Evolutionary conservation across 306 rosid species (phyloP).

Genomic region (Malus fusca): DNA sequence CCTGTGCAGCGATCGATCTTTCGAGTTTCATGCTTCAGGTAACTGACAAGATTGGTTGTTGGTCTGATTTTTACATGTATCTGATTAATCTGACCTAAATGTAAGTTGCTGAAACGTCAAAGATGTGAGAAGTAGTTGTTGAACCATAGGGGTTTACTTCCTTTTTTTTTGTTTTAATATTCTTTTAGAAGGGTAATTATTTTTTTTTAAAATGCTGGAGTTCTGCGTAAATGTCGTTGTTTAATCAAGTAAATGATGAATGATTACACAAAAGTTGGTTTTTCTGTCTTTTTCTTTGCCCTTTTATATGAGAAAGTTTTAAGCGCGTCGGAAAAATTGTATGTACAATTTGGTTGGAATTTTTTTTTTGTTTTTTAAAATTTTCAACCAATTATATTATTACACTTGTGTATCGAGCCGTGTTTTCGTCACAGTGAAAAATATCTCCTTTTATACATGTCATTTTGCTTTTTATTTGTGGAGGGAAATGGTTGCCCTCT

Average conservation of each 20-base stretch:
- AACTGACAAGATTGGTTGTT: slow-evolving; percentile 5
- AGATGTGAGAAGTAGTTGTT: slow-evolving; percentile 7
- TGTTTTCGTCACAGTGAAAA: too few relatives aligned
- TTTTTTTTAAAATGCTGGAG: background rate
- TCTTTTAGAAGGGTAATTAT: background rate
- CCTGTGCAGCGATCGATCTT: background rate
- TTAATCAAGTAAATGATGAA: background rate
- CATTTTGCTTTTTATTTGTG: background rate
- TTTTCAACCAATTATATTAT: too few relatives aligned
- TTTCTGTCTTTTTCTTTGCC: background rate
- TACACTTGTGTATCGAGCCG: too few relatives aligned
- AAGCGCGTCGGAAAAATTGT: too few relatives aligned
- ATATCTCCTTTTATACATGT: background rate
- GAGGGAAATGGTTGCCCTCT: background rate
- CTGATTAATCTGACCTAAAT: background rate
- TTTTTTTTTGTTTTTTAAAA: too few relatives aligned
- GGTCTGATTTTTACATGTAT: background rate
- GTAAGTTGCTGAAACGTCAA: background rate
- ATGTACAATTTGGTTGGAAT: too few relatives aligned
- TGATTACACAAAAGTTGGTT: background rate
- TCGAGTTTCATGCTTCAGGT: background rate
- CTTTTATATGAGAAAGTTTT: background rate
- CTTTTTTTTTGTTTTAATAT: background rate
- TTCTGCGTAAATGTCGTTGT: background rate
- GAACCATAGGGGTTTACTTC: background rate